Evolutionary conservation across 306 rosid genomes (phyloP).

Genomic region (Hylodesmum podocarpum): DNA sequence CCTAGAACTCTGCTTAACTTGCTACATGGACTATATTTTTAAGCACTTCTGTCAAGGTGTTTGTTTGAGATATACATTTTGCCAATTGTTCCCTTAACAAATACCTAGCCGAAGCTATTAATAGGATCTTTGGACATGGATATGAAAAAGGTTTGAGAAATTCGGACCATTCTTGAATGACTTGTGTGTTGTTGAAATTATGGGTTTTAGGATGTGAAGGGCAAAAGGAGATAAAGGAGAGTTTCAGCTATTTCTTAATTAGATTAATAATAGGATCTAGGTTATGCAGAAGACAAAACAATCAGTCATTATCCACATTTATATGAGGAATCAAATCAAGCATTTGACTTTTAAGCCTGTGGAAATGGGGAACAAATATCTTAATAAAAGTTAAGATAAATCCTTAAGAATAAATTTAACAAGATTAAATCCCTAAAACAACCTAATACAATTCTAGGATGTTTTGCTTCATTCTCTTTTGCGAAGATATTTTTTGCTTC

Average conservation of each 20-base stretch:
- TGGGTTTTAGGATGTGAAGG: background rate
- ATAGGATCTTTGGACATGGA: background rate
- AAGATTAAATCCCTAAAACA: background rate
- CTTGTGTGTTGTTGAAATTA: background rate
- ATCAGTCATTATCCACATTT: background rate
- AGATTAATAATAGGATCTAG: background rate
- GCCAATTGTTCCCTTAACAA: background rate
- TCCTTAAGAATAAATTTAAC: background rate
- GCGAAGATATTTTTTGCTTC: background rate
- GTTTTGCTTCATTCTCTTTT: background rate
- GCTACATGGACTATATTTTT: background rate
- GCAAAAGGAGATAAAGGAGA: background rate
- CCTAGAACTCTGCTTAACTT: background rate
- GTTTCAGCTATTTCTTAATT: background rate
- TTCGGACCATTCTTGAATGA: background rate
- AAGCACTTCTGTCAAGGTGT: background rate
- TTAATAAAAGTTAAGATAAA: background rate
- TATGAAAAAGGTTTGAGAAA: background rate
- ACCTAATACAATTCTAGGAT: background rate
- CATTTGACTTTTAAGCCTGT: background rate
- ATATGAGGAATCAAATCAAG: background rate
- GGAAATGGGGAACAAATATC: background rate
- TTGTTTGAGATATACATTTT: background rate
- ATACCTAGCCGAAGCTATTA: background rate
- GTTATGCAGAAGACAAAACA: background rate